Evolutionary conservation across 208 protist genomes (phyloP).

Genomic region (Leishmania mexicana): DNA sequence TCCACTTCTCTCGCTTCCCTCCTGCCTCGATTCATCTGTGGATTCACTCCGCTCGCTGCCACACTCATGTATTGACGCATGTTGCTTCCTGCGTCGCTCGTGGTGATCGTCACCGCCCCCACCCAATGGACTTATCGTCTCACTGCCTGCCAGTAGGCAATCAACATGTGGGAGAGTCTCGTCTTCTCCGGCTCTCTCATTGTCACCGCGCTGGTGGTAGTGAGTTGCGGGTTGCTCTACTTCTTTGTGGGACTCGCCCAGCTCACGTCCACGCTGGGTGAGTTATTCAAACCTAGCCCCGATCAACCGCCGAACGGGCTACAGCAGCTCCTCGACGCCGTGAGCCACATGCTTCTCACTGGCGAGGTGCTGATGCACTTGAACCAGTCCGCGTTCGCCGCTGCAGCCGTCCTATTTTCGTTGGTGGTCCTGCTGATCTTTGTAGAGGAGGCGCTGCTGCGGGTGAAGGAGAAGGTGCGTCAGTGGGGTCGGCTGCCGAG

Average conservation of each 20-base stretch:
- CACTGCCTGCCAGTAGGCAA: neutral
- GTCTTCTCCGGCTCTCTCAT: slow-evolving; percentile 11
- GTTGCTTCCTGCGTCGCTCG: neutral
- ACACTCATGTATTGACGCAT: neutral
- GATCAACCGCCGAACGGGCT: neutral
- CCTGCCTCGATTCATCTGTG: neutral
- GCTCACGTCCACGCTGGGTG: neutral
- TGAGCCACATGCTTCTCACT: slow-evolving; percentile 2
- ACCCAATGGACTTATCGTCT: too few species aligned
- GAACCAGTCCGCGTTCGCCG: slow-evolving; percentile 31
- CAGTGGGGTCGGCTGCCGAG: slow-evolving; percentile 50
- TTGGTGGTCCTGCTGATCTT: slow-evolving; percentile 49
- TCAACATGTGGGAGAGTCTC: neutral
- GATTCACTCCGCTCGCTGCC: neutral
- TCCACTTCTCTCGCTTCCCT: neutral
- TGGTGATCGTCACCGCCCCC: neutral
- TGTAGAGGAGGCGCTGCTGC: slow-evolving; percentile 48
- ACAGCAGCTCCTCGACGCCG: neutral
- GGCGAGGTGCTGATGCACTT: slow-evolving; percentile 14
- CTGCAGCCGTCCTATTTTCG: slow-evolving; percentile 28
- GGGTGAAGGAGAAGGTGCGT: slow-evolving; percentile 40
- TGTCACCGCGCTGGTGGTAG: slow-evolving; percentile 18
- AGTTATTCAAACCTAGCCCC: neutral
- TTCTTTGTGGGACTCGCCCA: slow-evolving; percentile 11
- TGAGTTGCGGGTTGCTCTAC: slow-evolving; percentile 14